These are phyloP conservation scores for Sanghuangporus sanghuang DNA, from an alignment of 1,284 basidiomycete species.

Conservation along the genomic window DNA sequence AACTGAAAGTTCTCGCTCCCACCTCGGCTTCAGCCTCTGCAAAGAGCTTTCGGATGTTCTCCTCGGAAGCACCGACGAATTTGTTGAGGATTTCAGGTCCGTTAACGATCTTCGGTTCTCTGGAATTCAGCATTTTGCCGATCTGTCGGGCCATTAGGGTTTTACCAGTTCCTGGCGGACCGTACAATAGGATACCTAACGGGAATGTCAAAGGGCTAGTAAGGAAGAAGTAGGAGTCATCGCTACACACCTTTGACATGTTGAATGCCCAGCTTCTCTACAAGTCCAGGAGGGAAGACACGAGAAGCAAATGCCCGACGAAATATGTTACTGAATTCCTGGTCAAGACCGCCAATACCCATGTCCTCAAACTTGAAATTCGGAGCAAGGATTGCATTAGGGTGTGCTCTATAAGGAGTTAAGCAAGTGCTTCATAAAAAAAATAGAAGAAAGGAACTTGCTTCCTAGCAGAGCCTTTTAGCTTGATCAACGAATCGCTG, in stretches of 20 bases:
- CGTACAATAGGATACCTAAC: constrained; percentile 87
- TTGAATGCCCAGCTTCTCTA: constrained; percentile 97
- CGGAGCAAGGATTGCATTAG: constrained; percentile 94
- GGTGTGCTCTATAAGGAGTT: constrained; percentile 55
- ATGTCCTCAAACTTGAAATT: constrained; percentile 99
- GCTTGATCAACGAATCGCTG: constrained; percentile 74
- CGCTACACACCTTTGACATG: constrained; percentile 84
- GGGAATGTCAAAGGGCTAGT: not conserved
- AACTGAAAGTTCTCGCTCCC: constrained; percentile 19
- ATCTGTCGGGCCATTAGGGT: constrained; percentile 98
- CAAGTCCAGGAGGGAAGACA: constrained; percentile 94
- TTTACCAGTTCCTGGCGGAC: constrained; percentile 98
- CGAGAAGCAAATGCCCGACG: constrained; percentile 97
- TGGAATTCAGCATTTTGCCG: constrained; percentile 98
- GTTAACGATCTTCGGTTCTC: constrained; percentile 98
- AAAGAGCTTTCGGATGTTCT: constrained; percentile 98
- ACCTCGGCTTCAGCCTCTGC: constrained; percentile 97
- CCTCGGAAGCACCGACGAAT: constrained; percentile 97
- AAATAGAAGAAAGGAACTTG: constrained; percentile 29
- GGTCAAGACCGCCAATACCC: constrained; percentile 98
- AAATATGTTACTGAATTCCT: constrained; percentile 96
- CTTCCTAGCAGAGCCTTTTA: constrained; percentile 92
- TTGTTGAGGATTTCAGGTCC: constrained; percentile 98
- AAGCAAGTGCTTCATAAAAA: not conserved
- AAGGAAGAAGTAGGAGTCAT: not conserved